Evolutionary conservation across 2,329 filamentous ascomycete species (phyloP).

Genomic region (Xylaria arbuscula): DNA sequence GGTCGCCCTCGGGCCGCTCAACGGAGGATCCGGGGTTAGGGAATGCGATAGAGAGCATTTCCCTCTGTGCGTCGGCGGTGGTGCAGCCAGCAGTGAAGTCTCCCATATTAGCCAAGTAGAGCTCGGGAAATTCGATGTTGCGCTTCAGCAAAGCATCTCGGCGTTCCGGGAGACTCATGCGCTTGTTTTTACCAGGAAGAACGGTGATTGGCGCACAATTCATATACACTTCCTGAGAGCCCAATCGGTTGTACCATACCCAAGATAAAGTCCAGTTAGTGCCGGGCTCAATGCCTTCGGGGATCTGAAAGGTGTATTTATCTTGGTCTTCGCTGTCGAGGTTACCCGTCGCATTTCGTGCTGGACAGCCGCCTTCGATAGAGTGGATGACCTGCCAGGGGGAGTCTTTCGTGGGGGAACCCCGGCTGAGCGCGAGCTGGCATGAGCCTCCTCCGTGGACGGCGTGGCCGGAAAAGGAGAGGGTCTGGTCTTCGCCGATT

Average conservation of each 20-base stretch:
- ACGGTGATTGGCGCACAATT: slow-evolving; percentile 76
- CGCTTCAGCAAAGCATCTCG: slow-evolving; percentile 39
- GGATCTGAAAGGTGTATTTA: slow-evolving; percentile 69
- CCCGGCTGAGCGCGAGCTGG: slow-evolving; percentile 76
- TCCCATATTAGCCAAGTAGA: slow-evolving; percentile 76
- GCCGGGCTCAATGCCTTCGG: slow-evolving; percentile 68
- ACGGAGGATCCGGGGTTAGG: slow-evolving; percentile 70
- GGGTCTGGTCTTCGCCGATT: slow-evolving; percentile 57
- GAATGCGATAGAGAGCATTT: slow-evolving; percentile 61
- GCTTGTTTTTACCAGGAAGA: slow-evolving; percentile 44
- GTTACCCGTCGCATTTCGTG: slow-evolving; percentile 62
- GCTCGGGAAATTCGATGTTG: slow-evolving; percentile 64
- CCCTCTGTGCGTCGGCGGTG: slow-evolving; percentile 61
- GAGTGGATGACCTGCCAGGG: slow-evolving; percentile 78
- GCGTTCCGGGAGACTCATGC: slow-evolving; percentile 30
- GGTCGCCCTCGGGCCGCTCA: slow-evolving; percentile 53
- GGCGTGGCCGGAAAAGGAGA: slow-evolving; percentile 32
- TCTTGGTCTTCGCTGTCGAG: slow-evolving; percentile 57
- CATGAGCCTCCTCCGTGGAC: slow-evolving; percentile 77
- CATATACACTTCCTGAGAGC: slow-evolving; percentile 80
- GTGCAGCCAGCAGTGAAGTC: slow-evolving; percentile 59
- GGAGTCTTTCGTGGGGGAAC: slow-evolving; percentile 64
- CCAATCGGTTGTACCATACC: slow-evolving; percentile 76
- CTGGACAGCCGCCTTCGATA: slow-evolving; percentile 75
- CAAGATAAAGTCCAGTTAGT: slow-evolving; percentile 73